Evolutionary conservation across 306 rosid species (phyloP), one percentile per base, ranked within the genome.

Genomic region (Rosa persica): DNA sequence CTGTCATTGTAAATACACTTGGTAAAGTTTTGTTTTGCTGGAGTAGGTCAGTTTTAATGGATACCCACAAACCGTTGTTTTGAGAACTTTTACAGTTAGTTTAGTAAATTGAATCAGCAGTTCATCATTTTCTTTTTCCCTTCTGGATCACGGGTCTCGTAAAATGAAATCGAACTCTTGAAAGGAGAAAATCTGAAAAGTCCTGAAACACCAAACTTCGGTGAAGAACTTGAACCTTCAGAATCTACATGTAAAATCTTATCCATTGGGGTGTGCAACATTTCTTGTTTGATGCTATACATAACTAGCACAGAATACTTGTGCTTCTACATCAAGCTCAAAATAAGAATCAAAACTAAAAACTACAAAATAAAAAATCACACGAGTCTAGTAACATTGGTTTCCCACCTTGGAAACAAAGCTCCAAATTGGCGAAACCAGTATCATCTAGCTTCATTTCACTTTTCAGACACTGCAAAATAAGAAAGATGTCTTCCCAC

Each of bases 401-500:
- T 65, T 64, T 2, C 36, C 36, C 36, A 34, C 3, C 22, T 30
- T 8, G 22, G 22, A 16, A 25, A 5, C 8, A 12, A 61, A 1
- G 38, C 38, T 61, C 68, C 27, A 62, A 62, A 30, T 30, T 30
- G 4, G 68, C 5, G 1, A 72, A 51, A 47, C 60, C 78, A 42
- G 72, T n/a, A 30, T 67, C 80, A 58, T 67, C 80, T 76, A 51
- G 57, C 74, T 49, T 82, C 89, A 85, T 78, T 79, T 87, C 87
- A 34, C 66, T 58, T 72, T 48, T 80, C 7, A 87, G 75, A 80
- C 74, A 77, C 30, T 64, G 79, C 46, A 84, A 36, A 27, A 77
- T 55, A 49, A 57, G 82, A 81, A 39, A 73, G 67, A 87, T 83
- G 34, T 89, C 90, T 25, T 34, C 69, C 89, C 89, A 79, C 78